Evolutionary conservation across 73 alveolate species (phyloP).

Genomic region (Paramecium biaurelia): DNA sequence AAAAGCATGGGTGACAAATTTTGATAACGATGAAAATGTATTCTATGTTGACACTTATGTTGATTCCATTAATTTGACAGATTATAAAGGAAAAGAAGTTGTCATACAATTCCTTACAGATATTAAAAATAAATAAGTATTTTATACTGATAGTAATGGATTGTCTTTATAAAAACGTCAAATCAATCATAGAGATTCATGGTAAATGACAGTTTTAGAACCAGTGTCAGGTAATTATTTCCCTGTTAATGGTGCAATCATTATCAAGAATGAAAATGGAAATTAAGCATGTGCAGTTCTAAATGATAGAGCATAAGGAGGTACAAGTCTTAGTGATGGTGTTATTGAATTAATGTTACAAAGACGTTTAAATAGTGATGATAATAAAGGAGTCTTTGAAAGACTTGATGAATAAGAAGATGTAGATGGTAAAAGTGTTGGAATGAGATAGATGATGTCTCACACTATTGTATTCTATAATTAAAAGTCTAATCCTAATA

Average conservation of each 20-base stretch:
- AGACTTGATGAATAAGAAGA: slow-evolving; percentile 76
- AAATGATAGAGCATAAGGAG: slow-evolving; percentile 91
- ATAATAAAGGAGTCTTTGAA: slow-evolving; percentile 83
- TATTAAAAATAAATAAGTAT: slow-evolving; percentile 63
- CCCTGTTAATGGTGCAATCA: slow-evolving; percentile 84
- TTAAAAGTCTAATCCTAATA: neutral
- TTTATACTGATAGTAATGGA: slow-evolving; percentile 88
- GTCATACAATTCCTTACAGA: slow-evolving; percentile 50
- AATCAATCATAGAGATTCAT: slow-evolving; percentile 78
- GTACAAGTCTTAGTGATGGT: slow-evolving; percentile 83
- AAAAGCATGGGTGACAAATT: slow-evolving; percentile 13
- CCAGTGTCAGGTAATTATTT: slow-evolving; percentile 88
- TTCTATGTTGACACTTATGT: slow-evolving; percentile 62
- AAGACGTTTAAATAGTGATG: slow-evolving; percentile 76
- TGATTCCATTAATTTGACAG: slow-evolving; percentile 21
- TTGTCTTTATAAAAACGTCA: slow-evolving; percentile 74
- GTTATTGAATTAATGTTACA: slow-evolving; percentile 91
- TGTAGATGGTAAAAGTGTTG: neutral
- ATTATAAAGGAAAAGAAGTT: slow-evolving; percentile 69
- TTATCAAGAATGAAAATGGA: slow-evolving; percentile 76
- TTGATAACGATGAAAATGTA: neutral
- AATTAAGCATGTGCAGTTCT: slow-evolving; percentile 53
- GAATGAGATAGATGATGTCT: neutral
- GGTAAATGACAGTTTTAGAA: slow-evolving; percentile 71
- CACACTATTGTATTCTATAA: neutral